phyloP scores from a whole-genome alignment of 2,329 filamentous ascomycete genomes.

The Kalmusia sp. region DNA sequence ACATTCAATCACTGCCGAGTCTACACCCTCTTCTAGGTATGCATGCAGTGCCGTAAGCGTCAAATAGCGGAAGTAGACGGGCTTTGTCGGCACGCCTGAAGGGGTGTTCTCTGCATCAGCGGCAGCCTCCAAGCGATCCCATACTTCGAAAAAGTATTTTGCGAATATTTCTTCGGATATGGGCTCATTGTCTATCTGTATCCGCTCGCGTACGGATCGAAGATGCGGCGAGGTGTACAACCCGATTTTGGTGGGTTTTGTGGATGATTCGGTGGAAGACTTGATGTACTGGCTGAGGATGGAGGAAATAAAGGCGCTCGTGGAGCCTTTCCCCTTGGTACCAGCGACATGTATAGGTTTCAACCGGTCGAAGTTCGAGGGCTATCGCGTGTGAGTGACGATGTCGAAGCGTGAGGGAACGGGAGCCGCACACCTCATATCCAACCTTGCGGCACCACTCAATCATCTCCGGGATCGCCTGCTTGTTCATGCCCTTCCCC shows the following conservation, averaged over 20 bases:
- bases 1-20: slow-evolving; percentile 85
- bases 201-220: slow-evolving; percentile 82
- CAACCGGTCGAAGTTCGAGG: slow-evolving; percentile 65
- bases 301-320: slow-evolving; percentile 81
- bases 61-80: slow-evolving; percentile 90
- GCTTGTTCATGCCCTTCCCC: slow-evolving; percentile 75
- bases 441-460: slow-evolving; percentile 79
- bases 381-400: slow-evolving; percentile 49
- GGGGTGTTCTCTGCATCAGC: slow-evolving; percentile 58
- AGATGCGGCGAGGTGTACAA: slow-evolving; percentile 89
- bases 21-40: slow-evolving; percentile 78
- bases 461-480: slow-evolving; percentile 81
- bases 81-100: slow-evolving; percentile 69
- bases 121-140: slow-evolving; percentile 70
- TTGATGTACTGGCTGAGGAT: slow-evolving; percentile 72
- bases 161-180: slow-evolving; percentile 74
- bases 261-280: slow-evolving; percentile 40
- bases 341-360: slow-evolving; percentile 84
- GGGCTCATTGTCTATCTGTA: slow-evolving; percentile 77
- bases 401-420: neutral
- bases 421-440: slow-evolving; percentile 67
- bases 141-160: slow-evolving; percentile 82
- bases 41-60: slow-evolving; percentile 87
- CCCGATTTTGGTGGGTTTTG: slow-evolving; percentile 65
- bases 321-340: slow-evolving; percentile 93